Evolutionary conservation across 495 filamentous ascomycete genomes (phyloP).

Genomic region (Penicillium diatomitis): DNA sequence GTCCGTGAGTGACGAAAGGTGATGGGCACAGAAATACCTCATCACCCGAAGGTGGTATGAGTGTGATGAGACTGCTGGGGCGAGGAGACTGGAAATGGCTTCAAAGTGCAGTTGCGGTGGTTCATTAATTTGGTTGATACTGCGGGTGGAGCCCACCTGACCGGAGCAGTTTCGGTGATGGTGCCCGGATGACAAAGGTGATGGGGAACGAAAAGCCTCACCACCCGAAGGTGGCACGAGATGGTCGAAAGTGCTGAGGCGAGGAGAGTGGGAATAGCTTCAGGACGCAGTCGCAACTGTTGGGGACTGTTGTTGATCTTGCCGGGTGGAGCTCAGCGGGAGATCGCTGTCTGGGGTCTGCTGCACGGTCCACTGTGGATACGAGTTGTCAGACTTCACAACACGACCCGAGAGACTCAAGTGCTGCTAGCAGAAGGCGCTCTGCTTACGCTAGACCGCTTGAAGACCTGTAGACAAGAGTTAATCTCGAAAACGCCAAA

Average conservation of each 20-base stretch:
- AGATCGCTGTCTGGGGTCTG: not conserved
- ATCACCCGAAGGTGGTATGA: not conserved
- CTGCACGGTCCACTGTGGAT: not conserved
- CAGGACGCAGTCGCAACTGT: not conserved
- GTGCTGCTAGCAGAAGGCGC: no score
- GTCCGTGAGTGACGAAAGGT: not conserved
- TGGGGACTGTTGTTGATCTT: not conserved
- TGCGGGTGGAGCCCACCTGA: not conserved
- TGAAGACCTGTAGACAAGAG: no score
- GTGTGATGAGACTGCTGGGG: not conserved
- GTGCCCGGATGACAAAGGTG: not conserved
- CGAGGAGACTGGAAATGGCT: not conserved
- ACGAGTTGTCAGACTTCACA: not conserved
- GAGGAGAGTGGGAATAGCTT: not conserved
- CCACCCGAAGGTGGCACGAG: not conserved
- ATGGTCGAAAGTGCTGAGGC: not conserved
- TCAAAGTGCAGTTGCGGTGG: not conserved
- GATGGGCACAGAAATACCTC: not conserved
- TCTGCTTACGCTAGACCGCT: no score
- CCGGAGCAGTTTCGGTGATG: not conserved
- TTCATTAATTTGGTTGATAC: not conserved
- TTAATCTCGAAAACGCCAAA: not conserved
- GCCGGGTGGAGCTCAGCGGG: not conserved
- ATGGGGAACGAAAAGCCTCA: not conserved
- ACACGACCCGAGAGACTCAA: no score